Evolutionary conservation across 441 rosid species (phyloP).

Genomic region (Populus trichocarpa): DNA sequence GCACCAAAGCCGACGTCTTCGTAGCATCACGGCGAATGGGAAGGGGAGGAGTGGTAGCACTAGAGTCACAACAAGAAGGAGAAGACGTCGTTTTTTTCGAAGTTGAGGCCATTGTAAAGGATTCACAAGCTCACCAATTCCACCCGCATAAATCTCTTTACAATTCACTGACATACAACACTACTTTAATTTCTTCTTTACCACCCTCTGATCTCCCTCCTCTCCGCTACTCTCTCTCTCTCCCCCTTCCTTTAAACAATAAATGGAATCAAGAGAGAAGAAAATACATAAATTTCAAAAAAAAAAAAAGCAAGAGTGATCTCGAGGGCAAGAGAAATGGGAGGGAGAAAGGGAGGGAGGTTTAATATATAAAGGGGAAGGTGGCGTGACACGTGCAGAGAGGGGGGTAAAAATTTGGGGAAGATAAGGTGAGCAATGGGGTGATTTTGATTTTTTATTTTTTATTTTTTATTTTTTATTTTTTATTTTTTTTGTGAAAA

Average conservation of each 20-base stretch:
- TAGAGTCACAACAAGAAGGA: slow-evolving; percentile 17
- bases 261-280: background rate
- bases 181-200: slow-evolving; percentile 11
- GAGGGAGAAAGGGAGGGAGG: background rate
- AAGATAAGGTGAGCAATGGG: background rate
- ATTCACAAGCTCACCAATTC: slow-evolving; percentile 79
- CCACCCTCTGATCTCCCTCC: slow-evolving; percentile 29
- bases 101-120: slow-evolving; percentile 98
- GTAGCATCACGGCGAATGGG: slow-evolving; percentile 20
- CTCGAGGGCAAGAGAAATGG: background rate
- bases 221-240: background rate
- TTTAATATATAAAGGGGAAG: background rate
- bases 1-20: slow-evolving; percentile 14
- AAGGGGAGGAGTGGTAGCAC: background rate
- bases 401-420: background rate
- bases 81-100: slow-evolving; percentile 76
- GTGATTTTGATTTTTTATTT: slow-evolving; percentile 21
- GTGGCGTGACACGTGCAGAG: background rate
- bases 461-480: slow-evolving; percentile 16
- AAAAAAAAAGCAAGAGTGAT: background rate
- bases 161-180: slow-evolving; percentile 98
- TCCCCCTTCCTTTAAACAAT: background rate
- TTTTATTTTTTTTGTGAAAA: background rate
- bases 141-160: slow-evolving; percentile 56
- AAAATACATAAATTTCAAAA: background rate